Percentiles rank a stretch among this genome's conserved stretches.
Conservation (phyloP, 441 rosid genomes). For the Erodium chrysanthum region DNA sequence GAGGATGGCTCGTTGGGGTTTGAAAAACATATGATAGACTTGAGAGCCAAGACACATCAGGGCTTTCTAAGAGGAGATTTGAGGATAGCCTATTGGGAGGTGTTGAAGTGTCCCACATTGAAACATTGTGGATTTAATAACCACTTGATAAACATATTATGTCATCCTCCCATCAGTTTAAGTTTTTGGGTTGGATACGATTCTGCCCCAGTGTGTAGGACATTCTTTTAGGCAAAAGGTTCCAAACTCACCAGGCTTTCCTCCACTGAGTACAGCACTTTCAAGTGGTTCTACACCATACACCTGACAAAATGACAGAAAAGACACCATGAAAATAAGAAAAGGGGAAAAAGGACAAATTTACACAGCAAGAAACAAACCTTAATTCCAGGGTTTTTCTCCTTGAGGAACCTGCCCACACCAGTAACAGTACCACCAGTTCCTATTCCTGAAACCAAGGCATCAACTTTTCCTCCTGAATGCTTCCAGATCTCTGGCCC, state of each 20-base stretch:
- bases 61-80: no score
- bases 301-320: constrained; percentile 27
- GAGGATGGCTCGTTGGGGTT: background rate
- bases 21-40: background rate
- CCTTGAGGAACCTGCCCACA: constrained; percentile 63
- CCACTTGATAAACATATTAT: no score
- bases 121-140: no score
- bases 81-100: no score
- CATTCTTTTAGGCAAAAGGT: background rate
- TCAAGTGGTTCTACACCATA: constrained; percentile 63
- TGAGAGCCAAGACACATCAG: no score
- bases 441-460: constrained; percentile 57
- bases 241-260: constrained; percentile 36
- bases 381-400: constrained; percentile 59
- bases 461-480: constrained; percentile 60
- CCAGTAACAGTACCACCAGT: constrained; percentile 83
- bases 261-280: constrained; percentile 67
- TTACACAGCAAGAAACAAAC: constrained; percentile 15
- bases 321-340: constrained; percentile 2
- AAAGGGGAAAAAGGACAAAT: background rate
- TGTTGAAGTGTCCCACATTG: no score
- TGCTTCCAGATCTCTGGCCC: constrained; percentile 88
- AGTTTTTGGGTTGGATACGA: no score
- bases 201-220: no score
- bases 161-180: no score